Evolutionary conservation across 73 alveolate genomes (phyloP).

Genomic region (Paramecium tetraurelia): DNA sequence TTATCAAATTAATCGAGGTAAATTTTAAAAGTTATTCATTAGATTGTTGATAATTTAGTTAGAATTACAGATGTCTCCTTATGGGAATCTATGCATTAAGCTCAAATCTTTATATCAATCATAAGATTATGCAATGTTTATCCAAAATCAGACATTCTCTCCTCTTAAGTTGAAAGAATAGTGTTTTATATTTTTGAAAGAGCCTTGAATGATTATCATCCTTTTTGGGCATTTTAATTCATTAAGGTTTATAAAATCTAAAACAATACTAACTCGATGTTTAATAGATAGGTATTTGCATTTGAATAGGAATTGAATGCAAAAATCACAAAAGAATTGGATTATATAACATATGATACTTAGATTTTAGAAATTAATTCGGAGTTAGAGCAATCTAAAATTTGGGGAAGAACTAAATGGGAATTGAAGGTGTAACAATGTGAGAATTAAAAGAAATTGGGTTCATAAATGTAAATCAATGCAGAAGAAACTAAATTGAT

Average conservation of each 20-base stretch:
- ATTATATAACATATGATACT: not conserved
- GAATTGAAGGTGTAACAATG: not conserved
- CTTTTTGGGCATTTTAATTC: slow-evolving; percentile 41
- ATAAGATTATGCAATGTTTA: not conserved
- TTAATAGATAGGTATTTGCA: not conserved
- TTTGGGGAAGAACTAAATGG: not conserved
- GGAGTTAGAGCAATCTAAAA: not conserved
- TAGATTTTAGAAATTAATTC: not conserved
- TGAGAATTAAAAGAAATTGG: not conserved
- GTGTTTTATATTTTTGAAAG: slow-evolving; percentile 11
- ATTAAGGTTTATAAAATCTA: not conserved
- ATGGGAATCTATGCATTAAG: not conserved
- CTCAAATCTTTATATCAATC: not conserved
- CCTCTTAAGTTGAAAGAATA: not conserved
- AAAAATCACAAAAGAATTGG: not conserved
- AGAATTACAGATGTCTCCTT: not conserved
- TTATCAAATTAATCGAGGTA: not conserved
- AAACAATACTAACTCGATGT: not conserved
- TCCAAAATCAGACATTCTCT: not conserved
- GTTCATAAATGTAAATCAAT: not conserved
- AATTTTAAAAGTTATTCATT: not conserved
- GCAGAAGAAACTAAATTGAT: not conserved
- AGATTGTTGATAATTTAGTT: slow-evolving; percentile 14
- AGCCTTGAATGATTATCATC: slow-evolving; percentile 42
- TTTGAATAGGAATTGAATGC: not conserved